These are phyloP conservation scores for Scenedesmus sp. DNA, from an alignment of 163 green algal species.

Conservation along the genomic window DNA sequence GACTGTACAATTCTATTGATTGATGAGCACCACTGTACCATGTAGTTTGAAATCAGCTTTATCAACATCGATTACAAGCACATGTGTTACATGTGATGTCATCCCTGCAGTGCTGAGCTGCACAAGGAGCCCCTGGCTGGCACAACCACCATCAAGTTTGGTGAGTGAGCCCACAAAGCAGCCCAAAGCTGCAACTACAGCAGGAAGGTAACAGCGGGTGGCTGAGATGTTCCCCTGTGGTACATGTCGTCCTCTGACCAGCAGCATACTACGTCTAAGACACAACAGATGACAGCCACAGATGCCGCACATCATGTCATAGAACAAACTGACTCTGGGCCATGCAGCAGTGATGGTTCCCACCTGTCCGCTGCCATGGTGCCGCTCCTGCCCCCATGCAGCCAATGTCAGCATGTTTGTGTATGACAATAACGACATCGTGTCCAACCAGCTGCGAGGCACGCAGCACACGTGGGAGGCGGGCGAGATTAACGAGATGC, in stretches of 20 bases:
- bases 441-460: neutral
- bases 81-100: neutral
- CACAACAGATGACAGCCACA: too few species aligned
- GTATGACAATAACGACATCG: neutral
- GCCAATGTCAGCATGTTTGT: constrained; percentile 4
- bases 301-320: neutral
- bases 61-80: neutral
- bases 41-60: too few species aligned
- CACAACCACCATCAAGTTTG: neutral
- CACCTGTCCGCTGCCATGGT: neutral
- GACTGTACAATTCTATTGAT: too few species aligned
- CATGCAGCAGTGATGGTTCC: neutral
- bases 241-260: too few species aligned
- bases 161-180: neutral
- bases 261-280: too few species aligned
- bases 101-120: neutral
- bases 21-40: too few species aligned
- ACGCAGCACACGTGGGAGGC: neutral
- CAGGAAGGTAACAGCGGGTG: too few species aligned
- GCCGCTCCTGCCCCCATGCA: neutral
- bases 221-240: too few species aligned
- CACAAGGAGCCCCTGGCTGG: neutral
- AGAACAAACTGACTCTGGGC: too few species aligned
- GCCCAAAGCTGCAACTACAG: neutral
- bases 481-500: neutral